These are phyloP conservation scores for Suillus subaureus DNA, from an alignment of 768 basidiomycete genomes.

Conservation along the genomic window DNA sequence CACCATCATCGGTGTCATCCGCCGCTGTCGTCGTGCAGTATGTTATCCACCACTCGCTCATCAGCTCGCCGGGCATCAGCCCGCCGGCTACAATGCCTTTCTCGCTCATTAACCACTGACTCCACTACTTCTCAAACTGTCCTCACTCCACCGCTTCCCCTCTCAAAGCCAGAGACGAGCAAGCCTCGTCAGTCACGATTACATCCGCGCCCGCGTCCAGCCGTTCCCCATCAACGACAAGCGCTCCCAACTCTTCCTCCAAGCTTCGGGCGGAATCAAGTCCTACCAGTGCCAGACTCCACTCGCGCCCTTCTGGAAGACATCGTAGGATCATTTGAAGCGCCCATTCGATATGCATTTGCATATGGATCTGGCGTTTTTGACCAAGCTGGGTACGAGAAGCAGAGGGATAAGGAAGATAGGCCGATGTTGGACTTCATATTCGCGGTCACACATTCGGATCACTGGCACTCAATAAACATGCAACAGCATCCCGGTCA, in stretches of 20 bases:
- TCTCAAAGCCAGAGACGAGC: slow-evolving; percentile 29
- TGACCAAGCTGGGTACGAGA: slow-evolving; percentile 80
- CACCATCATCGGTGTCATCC: neutral
- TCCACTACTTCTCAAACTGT: slow-evolving; percentile 25
- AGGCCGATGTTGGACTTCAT: slow-evolving; percentile 94
- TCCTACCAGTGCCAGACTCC: slow-evolving; percentile 76
- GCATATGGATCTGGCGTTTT: slow-evolving; percentile 98
- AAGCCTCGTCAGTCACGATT: slow-evolving; percentile 40
- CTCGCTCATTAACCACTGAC: slow-evolving; percentile 31
- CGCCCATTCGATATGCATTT: slow-evolving; percentile 94
- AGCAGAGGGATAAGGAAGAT: slow-evolving; percentile 32
- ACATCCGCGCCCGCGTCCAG: slow-evolving; percentile 45
- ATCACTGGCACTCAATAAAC: slow-evolving; percentile 95
- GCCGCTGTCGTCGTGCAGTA: slow-evolving; percentile 17
- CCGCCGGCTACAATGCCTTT: slow-evolving; percentile 18
- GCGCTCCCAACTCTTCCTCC: slow-evolving; percentile 61
- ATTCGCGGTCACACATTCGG: slow-evolving; percentile 92
- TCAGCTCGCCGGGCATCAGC: slow-evolving; percentile 14
- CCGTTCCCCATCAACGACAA: slow-evolving; percentile 25
- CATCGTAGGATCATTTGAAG: slow-evolving; percentile 80
- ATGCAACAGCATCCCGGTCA: slow-evolving; percentile 90
- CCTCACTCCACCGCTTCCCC: slow-evolving; percentile 31
- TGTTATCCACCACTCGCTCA: slow-evolving; percentile 25
- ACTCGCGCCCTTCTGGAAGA: slow-evolving; percentile 79
- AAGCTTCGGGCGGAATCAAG: slow-evolving; percentile 79